phyloP scores from a whole-genome alignment of 129 eudicot species.

The Lactuca saligna region DNA sequence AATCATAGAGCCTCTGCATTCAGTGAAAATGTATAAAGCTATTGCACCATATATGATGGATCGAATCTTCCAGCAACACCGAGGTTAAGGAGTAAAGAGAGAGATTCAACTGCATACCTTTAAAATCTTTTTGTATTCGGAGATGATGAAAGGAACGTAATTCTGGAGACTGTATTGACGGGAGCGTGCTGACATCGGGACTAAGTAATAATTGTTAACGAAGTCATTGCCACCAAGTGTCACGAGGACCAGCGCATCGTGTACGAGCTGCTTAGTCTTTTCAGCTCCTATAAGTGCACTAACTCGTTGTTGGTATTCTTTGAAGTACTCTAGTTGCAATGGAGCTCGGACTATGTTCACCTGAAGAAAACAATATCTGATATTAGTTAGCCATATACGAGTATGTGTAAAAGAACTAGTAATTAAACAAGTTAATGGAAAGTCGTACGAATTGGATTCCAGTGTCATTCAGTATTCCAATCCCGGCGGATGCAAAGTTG shows the following conservation, averaged over 20 bases:
- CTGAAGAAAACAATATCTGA: conserved; percentile 19
- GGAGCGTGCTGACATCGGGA: conserved; percentile 57
- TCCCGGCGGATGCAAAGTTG: conserved; percentile 83
- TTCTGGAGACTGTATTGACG: conserved; percentile 52
- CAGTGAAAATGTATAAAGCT: neutral
- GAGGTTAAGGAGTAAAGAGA: neutral
- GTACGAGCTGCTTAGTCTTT: conserved; percentile 32
- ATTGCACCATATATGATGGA: conserved; percentile 11
- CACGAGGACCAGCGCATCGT: conserved; percentile 49
- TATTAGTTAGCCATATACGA: neutral
- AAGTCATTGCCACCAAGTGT: conserved; percentile 83
- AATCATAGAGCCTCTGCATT: conserved; percentile 61
- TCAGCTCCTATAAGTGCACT: conserved; percentile 45
- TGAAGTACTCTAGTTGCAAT: conserved; percentile 50
- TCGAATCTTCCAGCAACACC: neutral
- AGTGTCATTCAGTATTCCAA: conserved; percentile 71
- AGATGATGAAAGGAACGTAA: conserved; percentile 47
- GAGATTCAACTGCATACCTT: conserved; percentile 28
- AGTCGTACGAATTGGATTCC: conserved; percentile 66
- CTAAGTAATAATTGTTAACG: conserved; percentile 69
- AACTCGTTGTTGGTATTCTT: conserved; percentile 52
- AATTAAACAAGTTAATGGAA: neutral
- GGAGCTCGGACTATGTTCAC: conserved; percentile 54
- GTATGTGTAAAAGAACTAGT: neutral
- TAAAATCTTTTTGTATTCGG: conserved; percentile 58